These are phyloP conservation scores for Helenozyma rhizophorensis DNA, from an alignment of 805 yeast species.

Conservation along the genomic window DNA sequence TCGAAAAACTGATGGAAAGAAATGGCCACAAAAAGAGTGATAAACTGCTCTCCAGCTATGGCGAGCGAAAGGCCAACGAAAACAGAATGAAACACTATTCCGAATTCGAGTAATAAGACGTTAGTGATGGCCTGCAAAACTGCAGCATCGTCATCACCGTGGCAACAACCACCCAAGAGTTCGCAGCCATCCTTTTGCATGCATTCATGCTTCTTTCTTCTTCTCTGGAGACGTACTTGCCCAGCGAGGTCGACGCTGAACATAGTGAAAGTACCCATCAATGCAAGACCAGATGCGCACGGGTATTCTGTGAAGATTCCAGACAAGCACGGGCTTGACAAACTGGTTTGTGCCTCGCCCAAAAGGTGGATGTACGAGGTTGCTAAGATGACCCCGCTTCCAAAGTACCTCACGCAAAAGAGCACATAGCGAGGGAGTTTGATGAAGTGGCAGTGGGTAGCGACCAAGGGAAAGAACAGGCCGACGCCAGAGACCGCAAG, in stretches of 20 bases:
- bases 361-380: slow-evolving; percentile 33
- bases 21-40: slow-evolving; percentile 24
- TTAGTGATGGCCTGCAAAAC: not conserved
- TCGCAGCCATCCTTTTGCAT: no score
- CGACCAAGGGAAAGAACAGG: slow-evolving; percentile 27
- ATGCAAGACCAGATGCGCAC: slow-evolving; percentile 30
- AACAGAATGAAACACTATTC: slow-evolving; percentile 31
- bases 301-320: slow-evolving; percentile 24
- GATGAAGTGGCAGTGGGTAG: slow-evolving; percentile 17
- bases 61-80: slow-evolving; percentile 31
- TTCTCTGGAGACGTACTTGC: no score
- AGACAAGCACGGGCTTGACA: slow-evolving; percentile 26
- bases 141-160: no score
- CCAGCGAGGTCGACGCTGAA: slow-evolving; percentile 25
- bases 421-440: slow-evolving; percentile 23
- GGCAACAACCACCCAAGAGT: no score
- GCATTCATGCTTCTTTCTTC: no score
- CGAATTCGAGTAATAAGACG: slow-evolving; percentile 24
- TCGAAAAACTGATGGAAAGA: slow-evolving; percentile 31
- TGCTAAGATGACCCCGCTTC: slow-evolving; percentile 34
- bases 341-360: slow-evolving; percentile 25
- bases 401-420: slow-evolving; percentile 26
- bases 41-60: slow-evolving; percentile 28
- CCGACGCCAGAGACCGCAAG: slow-evolving; percentile 28
- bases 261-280: slow-evolving; percentile 27